These are phyloP conservation scores for Pichia sp. DNA, from an alignment of 1,139 yeast genomes.

Conservation along the genomic window DNA sequence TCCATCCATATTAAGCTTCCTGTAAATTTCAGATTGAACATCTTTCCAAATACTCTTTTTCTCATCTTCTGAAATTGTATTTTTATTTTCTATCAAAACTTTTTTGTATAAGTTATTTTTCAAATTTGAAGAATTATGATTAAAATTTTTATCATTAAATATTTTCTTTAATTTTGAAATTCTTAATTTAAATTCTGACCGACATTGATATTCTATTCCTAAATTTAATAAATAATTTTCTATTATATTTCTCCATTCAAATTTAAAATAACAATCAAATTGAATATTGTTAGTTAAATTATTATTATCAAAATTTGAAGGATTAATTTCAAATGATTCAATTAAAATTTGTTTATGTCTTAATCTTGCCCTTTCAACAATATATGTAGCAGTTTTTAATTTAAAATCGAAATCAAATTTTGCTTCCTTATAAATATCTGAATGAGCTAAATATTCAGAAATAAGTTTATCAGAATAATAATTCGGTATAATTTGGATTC, in stretches of 20 bases:
- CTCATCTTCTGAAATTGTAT: constrained; percentile 42
- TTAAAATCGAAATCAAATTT: constrained; percentile 46
- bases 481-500: constrained; percentile 44
- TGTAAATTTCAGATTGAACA: constrained; percentile 51
- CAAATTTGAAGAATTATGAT: constrained; percentile 1
- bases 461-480: constrained; percentile 43
- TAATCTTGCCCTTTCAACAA: constrained; percentile 49
- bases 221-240: constrained; percentile 58
- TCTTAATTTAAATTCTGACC: constrained; percentile 48
- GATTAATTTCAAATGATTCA: constrained; percentile 23
- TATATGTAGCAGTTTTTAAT: constrained; percentile 51
- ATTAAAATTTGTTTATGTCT: constrained; percentile 36
- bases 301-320: constrained; percentile 16
- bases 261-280: constrained; percentile 25
- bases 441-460: constrained; percentile 41
- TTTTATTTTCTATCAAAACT: constrained; percentile 21
- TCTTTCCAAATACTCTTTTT: constrained; percentile 54
- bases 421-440: constrained; percentile 57
- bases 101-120: constrained; percentile 21
- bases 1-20: constrained; percentile 31
- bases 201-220: constrained; percentile 65
- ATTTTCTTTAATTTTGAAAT: constrained; percentile 23
- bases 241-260: constrained; percentile 62
- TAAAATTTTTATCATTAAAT: constrained; percentile 10
- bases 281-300: constrained; percentile 16